Evolutionary conservation across 306 rosid genomes (phyloP).

Genomic region (Neltuma alba): DNA sequence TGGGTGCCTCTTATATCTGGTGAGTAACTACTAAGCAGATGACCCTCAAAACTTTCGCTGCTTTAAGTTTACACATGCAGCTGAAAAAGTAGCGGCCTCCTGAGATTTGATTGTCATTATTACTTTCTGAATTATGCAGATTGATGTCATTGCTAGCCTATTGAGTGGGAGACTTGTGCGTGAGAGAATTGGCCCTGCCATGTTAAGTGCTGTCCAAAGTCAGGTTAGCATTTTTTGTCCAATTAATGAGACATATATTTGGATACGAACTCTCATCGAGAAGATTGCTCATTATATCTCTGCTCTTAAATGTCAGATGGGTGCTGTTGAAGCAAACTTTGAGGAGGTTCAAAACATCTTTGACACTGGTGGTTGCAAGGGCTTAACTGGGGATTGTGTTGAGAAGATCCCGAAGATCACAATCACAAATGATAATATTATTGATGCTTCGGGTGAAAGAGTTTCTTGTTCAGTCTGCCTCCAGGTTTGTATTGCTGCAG

Average conservation of each 20-base stretch:
- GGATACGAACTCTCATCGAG: constrained; percentile 4
- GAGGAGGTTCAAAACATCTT: constrained; percentile 90
- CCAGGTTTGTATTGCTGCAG: constrained; percentile 59
- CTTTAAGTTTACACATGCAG: not conserved
- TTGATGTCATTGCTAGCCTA: constrained; percentile 95
- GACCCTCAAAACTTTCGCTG: constrained; percentile 22
- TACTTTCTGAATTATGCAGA: constrained; percentile 51
- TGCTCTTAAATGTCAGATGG: constrained; percentile 65
- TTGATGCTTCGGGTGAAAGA: constrained; percentile 82
- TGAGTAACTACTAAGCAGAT: constrained; percentile 47
- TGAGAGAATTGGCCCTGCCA: constrained; percentile 97
- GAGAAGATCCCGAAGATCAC: constrained; percentile 83
- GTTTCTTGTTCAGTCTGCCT: constrained; percentile 95
- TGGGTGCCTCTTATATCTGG: constrained; percentile 92
- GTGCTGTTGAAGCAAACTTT: constrained; percentile 81
- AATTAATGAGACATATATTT: constrained; percentile 17
- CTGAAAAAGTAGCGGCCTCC: not conserved
- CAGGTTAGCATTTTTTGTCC: constrained; percentile 67
- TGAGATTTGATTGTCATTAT: constrained; percentile 22
- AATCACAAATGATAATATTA: constrained; percentile 63
- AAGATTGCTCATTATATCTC: constrained; percentile 37
- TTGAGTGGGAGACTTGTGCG: constrained; percentile 97
- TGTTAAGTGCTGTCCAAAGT: constrained; percentile 98
- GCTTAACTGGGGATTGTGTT: constrained; percentile 83
- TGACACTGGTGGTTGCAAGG: constrained; percentile 84